Evolutionary conservation across 257 asterid genomes (phyloP).

Genomic region (Solanum paucissectum): DNA sequence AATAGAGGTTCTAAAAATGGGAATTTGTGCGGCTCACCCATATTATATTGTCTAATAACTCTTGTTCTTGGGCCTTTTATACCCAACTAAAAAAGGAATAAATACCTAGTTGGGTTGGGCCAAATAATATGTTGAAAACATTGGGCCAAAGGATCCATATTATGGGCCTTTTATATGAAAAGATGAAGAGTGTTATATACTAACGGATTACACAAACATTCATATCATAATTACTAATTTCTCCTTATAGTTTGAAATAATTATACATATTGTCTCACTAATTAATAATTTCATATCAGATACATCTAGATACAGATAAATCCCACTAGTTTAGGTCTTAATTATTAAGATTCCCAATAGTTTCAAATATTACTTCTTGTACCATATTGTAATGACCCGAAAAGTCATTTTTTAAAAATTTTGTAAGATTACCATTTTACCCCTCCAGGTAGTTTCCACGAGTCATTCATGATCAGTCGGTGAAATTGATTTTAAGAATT

Average conservation of each 20-base stretch:
- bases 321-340: too few species aligned
- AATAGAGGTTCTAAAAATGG: background rate
- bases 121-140: background rate
- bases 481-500: too few species aligned
- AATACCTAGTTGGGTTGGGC: background rate
- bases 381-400: too few species aligned
- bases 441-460: too few species aligned
- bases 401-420: too few species aligned
- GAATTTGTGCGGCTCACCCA: background rate
- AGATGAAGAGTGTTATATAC: background rate
- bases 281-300: too few species aligned
- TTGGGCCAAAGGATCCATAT: background rate
- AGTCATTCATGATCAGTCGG: too few species aligned
- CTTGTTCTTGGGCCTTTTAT: background rate
- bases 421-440: too few species aligned
- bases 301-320: background rate
- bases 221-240: background rate
- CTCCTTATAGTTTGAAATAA: background rate
- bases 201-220: too few species aligned
- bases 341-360: too few species aligned
- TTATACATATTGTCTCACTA: background rate
- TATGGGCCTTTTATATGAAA: background rate
- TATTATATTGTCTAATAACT: background rate
- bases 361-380: too few species aligned
- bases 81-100: background rate